Evolutionary conservation across 2,329 filamentous ascomycete species (phyloP).

Genomic region (Proliferodiscus dingleyae): DNA sequence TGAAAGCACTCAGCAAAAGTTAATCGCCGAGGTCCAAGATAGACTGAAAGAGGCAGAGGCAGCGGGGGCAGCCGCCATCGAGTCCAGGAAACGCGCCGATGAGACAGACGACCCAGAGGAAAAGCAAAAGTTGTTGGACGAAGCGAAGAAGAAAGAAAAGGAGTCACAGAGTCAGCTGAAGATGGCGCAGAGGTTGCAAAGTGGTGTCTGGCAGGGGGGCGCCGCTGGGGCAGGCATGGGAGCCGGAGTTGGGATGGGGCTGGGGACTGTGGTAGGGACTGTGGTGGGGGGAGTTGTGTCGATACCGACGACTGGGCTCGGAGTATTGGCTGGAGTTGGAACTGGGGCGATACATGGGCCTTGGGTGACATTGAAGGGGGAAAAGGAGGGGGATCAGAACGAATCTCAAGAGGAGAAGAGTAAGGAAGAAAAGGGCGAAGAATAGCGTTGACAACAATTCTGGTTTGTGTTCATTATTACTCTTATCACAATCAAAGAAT

Average conservation of each 20-base stretch:
- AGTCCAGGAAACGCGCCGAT: slow-evolving; percentile 8
- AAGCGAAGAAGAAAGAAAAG: slow-evolving; percentile 19
- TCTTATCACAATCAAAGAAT: no score
- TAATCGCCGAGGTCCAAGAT: slow-evolving; percentile 14
- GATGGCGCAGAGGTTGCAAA: slow-evolving; percentile 49
- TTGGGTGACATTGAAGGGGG: no score
- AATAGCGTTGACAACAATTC: no score
- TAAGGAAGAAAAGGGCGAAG: no score
- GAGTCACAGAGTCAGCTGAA: slow-evolving; percentile 52
- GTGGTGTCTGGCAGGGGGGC: slow-evolving; percentile 26
- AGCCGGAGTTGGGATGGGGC: slow-evolving; percentile 19
- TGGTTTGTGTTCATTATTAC: no score
- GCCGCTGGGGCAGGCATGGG: slow-evolving; percentile 20
- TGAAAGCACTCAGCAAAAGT: slow-evolving; percentile 15
- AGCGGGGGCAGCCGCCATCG: slow-evolving; percentile 9
- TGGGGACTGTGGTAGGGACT: no score
- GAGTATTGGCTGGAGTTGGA: no score
- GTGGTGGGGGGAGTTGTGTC: no score
- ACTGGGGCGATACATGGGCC: no score
- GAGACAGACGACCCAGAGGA: slow-evolving; percentile 11
- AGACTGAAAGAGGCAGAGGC: slow-evolving; percentile 10
- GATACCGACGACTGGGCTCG: no score
- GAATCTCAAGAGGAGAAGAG: no score
- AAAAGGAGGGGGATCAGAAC: no score
- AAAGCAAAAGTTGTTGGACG: slow-evolving; percentile 12